Base-by-base conservation (phyloP, 2,329 filamentous ascomycete species). In the Nemania abortiva region DNA sequence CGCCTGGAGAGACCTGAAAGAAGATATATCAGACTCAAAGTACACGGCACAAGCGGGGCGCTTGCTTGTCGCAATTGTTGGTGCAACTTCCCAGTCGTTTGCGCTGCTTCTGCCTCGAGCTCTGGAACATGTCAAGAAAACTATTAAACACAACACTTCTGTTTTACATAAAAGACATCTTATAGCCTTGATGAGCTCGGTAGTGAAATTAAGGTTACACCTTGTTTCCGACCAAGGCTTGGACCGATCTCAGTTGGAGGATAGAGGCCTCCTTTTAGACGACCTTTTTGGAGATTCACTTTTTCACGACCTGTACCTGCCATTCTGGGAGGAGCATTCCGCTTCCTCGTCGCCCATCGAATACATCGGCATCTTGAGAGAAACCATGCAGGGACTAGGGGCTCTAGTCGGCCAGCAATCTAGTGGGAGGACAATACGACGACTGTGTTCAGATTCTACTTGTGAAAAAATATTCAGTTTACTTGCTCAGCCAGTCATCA, bases 21-120 rank as follows among this genome's bases (percentile, higher is more conserved):
- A 84, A 31, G 87, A 89, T 64, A 77, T 89, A 22, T 82, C 83
- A 4, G 88, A 85, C 66, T 81, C 84, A 2, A 84, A 82, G 13
- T 89, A 89, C 70, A 82, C 85, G 0, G 82, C 84, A 37, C 80
- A 84, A 6, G 85, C 87, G 9, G 87, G 87, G 6, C 82, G 86
- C 47, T 79, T 89, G 7, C 77, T 89, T 9, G 82, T 86, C 64
- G 84, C 84, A 59, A 82, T 88, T 3, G 76, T 86, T 63, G 86
- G 83, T 49, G 84, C 86, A 15, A 85, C 81, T 39, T 76, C 81
- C 3, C 77, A 79, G 27, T 82, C 85, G 0, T 89, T 89, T 71
- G 79, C 83, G 7, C 77, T 85, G 74, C 80, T 84, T 2, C 79
- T 84, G 2, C 83, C 84, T 1, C 79, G 81, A 11, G 80, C 87